Evolutionary conservation across 2,329 filamentous ascomycete genomes (phyloP), one percentile per base, ranked within the genome.

Genomic region (Fusarium domesticum): DNA sequence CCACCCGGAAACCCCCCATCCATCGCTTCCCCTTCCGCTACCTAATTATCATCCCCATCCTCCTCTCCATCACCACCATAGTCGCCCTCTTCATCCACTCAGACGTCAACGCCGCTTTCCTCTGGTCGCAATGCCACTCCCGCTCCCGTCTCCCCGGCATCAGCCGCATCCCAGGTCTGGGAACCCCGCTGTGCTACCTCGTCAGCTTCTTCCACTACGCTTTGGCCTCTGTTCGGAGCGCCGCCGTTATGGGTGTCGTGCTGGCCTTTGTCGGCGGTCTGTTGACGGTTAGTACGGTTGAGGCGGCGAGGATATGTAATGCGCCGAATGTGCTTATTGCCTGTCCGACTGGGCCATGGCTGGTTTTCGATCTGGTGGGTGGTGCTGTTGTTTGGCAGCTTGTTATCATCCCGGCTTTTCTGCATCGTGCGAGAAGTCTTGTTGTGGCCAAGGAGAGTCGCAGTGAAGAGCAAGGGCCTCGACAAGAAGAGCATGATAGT

Each of bases 41-140:
- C 60, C 63, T 80, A 28, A 62, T 75, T n/a, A 69, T 80, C 34
- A 59, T 73, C 3, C 70, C 76, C 8, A 63, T 75, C 37, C 57
- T 77, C 20, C 67, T 79, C 40, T 67, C 74, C 53, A 34, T 71
- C 45, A 58, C 65, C 32, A 76, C 74, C 4, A 62, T 63, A 19
- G 43, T 63, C 49, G 54, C 63, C 18, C 69, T 78, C 53, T 71
- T 75, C 51, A 44, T 66, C 20, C 68, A 74, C 60, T 69, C 70
- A 33, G 74, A 77, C 61, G 68, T 76, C 60, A 75, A 78, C 66
- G 64, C 71, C 43, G 69, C 72, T 15, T 64, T 77, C 49, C 72
- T 79, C 47, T 77, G 72, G 64, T 77, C 74, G 34, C 75, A 78
- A 54, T 79, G 76, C 62, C 71, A 77, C 57, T 65, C 76, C 2